phyloP scores from a whole-genome alignment of 192 early-diverging fungal genomes.

The Backusella psychrophila region DNA sequence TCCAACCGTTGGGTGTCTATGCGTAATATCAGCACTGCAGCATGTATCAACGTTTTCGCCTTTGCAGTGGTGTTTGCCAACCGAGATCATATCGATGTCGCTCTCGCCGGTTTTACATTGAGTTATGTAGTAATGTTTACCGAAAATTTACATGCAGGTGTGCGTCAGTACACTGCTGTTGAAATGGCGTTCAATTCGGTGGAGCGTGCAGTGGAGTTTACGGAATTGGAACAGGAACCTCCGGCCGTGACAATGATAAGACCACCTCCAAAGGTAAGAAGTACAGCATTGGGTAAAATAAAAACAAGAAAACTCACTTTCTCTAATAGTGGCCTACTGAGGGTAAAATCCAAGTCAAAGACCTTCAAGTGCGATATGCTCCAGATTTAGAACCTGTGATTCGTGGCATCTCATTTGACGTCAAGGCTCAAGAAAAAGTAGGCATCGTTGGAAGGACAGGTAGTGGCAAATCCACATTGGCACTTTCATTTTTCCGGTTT shows the following conservation, averaged over 20 bases:
- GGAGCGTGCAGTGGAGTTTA: constrained; percentile 85
- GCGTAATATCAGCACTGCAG: too few species aligned
- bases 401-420: constrained; percentile 52
- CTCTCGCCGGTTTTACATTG: constrained; percentile 80
- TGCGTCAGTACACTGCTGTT: constrained; percentile 69
- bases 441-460: constrained; percentile 88
- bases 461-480: constrained; percentile 77
- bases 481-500: constrained; percentile 70
- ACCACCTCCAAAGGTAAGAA: too few species aligned
- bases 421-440: constrained; percentile 70
- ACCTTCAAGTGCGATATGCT: constrained; percentile 74
- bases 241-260: constrained; percentile 37
- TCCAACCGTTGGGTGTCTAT: constrained; percentile 79
- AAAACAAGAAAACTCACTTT: too few species aligned
- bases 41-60: too few species aligned
- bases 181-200: constrained; percentile 88
- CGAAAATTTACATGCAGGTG: constrained; percentile 59
- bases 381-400: constrained; percentile 45
- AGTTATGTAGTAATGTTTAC: constrained; percentile 80
- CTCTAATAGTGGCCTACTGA: constrained; percentile 53
- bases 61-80: too few species aligned
- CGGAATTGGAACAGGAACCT: constrained; percentile 76
- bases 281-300: too few species aligned
- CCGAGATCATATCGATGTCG: constrained; percentile 55
- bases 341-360: constrained; percentile 66